A percentile compares a stretch with the other conserved stretches of the same genome.
Conservation (phyloP, 495 filamentous ascomycete species). For the Penicillium cinerascens region DNA sequence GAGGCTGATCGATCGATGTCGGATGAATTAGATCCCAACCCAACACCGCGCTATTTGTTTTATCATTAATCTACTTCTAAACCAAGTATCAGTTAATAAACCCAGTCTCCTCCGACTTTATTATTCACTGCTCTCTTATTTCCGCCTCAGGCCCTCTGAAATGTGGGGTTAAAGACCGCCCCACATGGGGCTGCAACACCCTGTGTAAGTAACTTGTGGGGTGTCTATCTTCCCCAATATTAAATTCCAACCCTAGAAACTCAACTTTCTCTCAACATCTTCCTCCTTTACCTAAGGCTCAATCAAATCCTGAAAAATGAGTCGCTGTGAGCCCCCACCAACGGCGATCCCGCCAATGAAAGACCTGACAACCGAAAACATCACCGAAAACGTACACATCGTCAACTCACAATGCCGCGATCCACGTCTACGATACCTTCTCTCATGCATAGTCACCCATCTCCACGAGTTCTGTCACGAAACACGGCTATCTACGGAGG, state of each 20-base stretch:
- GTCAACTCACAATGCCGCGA: neutral
- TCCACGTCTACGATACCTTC: neutral
- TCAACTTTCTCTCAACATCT: neutral
- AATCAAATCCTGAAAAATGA: neutral
- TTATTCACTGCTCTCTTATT: too few species aligned
- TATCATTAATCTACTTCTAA: too few species aligned
- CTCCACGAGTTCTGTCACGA: neutral
- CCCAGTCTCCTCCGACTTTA: too few species aligned
- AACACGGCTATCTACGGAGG: neutral
- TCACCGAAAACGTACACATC: neutral
- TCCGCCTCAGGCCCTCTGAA: too few species aligned
- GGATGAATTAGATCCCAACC: too few species aligned
- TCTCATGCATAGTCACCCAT: neutral
- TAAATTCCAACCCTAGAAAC: neutral
- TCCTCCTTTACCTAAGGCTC: neutral
- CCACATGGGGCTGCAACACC: neutral
- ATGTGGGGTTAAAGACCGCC: neutral
- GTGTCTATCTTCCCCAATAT: neutral
- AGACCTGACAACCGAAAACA: neutral
- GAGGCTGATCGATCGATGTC: too few species aligned
- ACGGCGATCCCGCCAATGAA: neutral
- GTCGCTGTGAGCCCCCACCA: neutral
- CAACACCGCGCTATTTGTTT: too few species aligned
- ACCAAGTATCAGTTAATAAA: too few species aligned
- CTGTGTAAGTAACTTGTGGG: neutral